Base-by-base conservation (phyloP, 768 basidiomycete species). In the Chalciporus chontae region DNA sequence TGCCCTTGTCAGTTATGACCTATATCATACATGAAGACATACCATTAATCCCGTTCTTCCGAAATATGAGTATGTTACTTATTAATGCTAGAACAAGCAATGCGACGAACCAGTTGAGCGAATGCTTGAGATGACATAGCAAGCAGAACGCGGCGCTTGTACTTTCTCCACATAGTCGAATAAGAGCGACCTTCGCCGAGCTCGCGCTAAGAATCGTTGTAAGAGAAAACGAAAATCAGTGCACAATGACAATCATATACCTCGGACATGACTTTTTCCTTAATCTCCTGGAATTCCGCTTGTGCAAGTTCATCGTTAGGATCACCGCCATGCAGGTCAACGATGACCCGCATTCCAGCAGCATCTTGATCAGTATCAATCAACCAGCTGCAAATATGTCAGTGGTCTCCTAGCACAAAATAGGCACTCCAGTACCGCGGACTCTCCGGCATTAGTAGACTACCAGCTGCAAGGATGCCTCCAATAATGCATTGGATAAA, bases 121-220 rank as follows among this genome's bases (percentile, higher is more conserved):
- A 96, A 95, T 37, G 90, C 89, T 67, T 96, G 94, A 48, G 91
- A 91, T 17, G 88, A 90, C 90, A 94, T 94, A 14, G 94, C 94
- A 40, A 97, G 80, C 54, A 96, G 65, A 10, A 98, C 93, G 29
- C 94, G 77, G 26, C 85, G 83, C 61, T 87, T 86, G 65, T 97
- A 96, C 59, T 80, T 79, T 58, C 69, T 81, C 92, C 94, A 97
- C 84, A 98, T 89, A 34, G 76, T 75, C 26, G 63, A 60, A 69
- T 98, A 98, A 2, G 83, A 78, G 41, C 91, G 78, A 39, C 74
- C 85, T 54, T 87, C 90, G 19, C 84, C 86, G 23, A 81, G 78
- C 42, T 84, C 82, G 13, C 88, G 83, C 90, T 94, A 40, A 37
- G 17, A 29, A 27, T 45, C 8, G 10, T 9, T 31, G 29, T 31